These are phyloP conservation scores for Pterulicium gracile DNA, from an alignment of 1,284 basidiomycete species.

Conservation along the genomic window DNA sequence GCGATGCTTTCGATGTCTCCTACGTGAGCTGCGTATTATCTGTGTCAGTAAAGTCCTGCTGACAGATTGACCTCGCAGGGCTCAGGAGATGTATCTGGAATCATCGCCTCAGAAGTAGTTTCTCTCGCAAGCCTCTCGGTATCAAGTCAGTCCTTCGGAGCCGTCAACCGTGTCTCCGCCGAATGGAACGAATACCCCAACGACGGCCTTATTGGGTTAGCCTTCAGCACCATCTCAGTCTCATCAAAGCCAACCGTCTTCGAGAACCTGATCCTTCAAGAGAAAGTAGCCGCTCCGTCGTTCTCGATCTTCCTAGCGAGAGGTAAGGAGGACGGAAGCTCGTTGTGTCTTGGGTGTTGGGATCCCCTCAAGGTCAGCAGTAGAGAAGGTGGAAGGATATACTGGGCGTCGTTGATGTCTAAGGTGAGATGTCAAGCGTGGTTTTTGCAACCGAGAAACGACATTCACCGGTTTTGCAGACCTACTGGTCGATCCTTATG, in stretches of 20 bases:
- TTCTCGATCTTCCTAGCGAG: conserved; percentile 51
- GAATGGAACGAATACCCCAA: conserved; percentile 35
- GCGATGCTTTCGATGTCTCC: conserved; percentile 29
- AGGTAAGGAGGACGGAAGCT: conserved; percentile 23
- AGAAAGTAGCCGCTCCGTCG: conserved; percentile 31
- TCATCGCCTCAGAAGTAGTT: conserved; percentile 36
- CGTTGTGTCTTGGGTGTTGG: conserved; percentile 46
- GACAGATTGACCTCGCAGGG: conserved; percentile 26
- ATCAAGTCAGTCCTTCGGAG: conserved; percentile 36
- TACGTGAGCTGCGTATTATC: conserved; percentile 40
- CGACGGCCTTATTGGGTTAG: conserved; percentile 47
- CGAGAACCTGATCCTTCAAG: conserved; percentile 42
- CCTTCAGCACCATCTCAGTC: conserved; percentile 41
- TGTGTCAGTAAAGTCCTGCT: conserved; percentile 5
- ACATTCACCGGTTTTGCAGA: conserved; percentile 28
- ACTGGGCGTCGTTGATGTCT: not conserved
- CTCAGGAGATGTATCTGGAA: conserved; percentile 35
- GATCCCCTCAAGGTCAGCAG: conserved; percentile 39
- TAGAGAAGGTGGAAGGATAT: not conserved
- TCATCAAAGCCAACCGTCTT: conserved; percentile 42
- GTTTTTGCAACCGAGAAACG: too few relatives aligned
- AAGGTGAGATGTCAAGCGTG: too few relatives aligned
- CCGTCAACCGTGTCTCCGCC: conserved; percentile 27
- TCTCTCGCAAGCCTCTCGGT: conserved; percentile 32
- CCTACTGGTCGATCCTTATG: conserved; percentile 46